A percentile compares a stretch with the other conserved stretches of the same genome.
These are phyloP conservation scores for Monosporascus sp. DNA, from an alignment of 2,329 filamentous ascomycete genomes.

Conservation along the genomic window DNA sequence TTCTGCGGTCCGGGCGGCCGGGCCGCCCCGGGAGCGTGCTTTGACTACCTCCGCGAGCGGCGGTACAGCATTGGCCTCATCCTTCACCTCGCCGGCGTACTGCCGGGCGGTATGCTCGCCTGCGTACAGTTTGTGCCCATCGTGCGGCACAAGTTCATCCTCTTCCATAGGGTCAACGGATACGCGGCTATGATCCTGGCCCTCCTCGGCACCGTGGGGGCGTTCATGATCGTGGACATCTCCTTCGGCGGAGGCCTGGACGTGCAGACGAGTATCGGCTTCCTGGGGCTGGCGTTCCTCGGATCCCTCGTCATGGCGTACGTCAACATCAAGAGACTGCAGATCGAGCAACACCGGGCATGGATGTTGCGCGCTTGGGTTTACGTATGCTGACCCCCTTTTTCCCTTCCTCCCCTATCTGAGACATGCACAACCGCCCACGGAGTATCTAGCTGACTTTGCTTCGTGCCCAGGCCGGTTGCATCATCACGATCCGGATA, in stretches of 20 bases:
- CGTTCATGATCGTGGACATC: constrained; percentile 45
- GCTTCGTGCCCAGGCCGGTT: neutral
- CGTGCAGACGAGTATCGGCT: constrained; percentile 38
- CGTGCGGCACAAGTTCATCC: constrained; percentile 39
- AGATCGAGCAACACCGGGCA: constrained; percentile 56
- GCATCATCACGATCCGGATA: neutral
- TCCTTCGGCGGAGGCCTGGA: constrained; percentile 48
- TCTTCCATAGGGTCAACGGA: constrained; percentile 56
- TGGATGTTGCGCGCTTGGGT: constrained; percentile 56
- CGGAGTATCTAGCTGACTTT: neutral
- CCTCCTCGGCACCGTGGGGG: constrained; percentile 39
- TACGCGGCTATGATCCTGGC: constrained; percentile 47
- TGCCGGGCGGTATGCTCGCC: constrained; percentile 39
- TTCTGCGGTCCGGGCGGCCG: constrained; percentile 23
- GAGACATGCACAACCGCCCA: neutral
- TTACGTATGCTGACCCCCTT: constrained; percentile 25
- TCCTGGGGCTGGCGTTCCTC: constrained; percentile 39
- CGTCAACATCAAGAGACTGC: constrained; percentile 52
- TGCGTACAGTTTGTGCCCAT: constrained; percentile 44
- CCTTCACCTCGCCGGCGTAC: constrained; percentile 38
- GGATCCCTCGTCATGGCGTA: constrained; percentile 40
- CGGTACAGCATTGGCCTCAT: constrained; percentile 35
- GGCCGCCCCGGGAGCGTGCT: constrained; percentile 35
- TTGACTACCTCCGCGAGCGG: constrained; percentile 26
- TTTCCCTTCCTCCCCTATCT: neutral